phyloP scores from a whole-genome alignment of 495 filamentous ascomycete genomes.

The Aspergillus indologenus region DNA sequence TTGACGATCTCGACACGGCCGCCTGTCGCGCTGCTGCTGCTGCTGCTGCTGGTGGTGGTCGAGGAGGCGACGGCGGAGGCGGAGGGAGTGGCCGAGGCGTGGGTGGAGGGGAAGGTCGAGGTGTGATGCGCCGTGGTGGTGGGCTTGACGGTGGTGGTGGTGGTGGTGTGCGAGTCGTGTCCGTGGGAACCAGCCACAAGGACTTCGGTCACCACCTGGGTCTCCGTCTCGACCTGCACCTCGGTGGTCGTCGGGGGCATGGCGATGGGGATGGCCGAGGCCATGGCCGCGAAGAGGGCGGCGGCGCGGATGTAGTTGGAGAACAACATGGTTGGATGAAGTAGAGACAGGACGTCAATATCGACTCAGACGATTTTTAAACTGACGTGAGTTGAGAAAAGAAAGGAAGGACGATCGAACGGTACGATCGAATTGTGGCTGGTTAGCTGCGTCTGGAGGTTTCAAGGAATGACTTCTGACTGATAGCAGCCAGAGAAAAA shows the following conservation, averaged over 20 bases:
- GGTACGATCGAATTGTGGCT: not conserved
- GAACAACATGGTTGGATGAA: not conserved
- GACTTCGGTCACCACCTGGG: not conserved
- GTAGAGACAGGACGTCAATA: not conserved
- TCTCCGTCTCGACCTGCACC: not conserved
- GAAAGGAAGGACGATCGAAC: not conserved
- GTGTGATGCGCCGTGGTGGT: not conserved
- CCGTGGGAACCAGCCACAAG: not conserved
- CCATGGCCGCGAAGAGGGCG: not conserved
- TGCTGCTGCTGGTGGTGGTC: no score
- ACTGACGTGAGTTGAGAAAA: not conserved
- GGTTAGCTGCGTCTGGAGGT: not conserved
- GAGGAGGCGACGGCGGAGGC: not conserved
- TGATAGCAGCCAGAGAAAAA: not conserved
- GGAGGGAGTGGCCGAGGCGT: not conserved
- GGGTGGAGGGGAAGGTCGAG: not conserved
- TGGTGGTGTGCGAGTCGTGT: not conserved
- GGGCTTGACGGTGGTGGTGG: not conserved
- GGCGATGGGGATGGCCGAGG: not conserved
- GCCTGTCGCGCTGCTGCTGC: not conserved
- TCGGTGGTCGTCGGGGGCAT: not conserved
- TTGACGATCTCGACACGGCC: conserved; percentile 23
- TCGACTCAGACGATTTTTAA: not conserved
- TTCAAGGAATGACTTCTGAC: not conserved
- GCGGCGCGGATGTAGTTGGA: not conserved